Evolutionary conservation across 1,284 basidiomycete genomes (phyloP).

Genomic region (Tylopilus sp.): DNA sequence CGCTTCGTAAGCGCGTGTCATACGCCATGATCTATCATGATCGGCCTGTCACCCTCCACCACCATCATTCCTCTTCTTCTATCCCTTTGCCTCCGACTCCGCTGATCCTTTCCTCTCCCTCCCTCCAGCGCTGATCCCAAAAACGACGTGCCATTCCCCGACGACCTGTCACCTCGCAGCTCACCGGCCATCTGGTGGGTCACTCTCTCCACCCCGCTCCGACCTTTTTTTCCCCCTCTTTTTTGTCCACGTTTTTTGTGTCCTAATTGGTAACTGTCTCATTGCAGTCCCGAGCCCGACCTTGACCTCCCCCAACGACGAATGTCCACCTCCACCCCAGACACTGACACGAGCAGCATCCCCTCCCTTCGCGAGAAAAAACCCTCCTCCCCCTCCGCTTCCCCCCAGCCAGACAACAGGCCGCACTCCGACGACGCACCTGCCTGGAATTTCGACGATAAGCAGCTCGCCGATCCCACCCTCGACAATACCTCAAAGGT

Average conservation of each 20-base stretch:
- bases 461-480: constrained; percentile 26
- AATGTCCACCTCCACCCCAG: constrained; percentile 60
- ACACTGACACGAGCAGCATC: constrained; percentile 57
- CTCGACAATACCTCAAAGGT: constrained; percentile 50
- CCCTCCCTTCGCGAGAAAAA: constrained; percentile 58
- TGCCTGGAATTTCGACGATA: constrained; percentile 40
- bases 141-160: constrained; percentile 36
- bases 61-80: constrained; percentile 3
- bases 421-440: constrained; percentile 34
- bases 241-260: background rate
- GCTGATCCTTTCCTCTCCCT: constrained; percentile 10
- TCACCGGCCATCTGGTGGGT: constrained; percentile 50
- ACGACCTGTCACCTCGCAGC: constrained; percentile 46
- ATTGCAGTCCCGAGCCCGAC: constrained; percentile 38
- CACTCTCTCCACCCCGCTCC: constrained; percentile 20
- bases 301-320: constrained; percentile 51
- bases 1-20: constrained; percentile 24
- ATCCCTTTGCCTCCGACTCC: background rate
- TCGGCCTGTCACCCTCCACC: constrained; percentile 23
- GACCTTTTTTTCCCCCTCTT: constrained; percentile 13
- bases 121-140: constrained; percentile 39
- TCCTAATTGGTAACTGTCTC: constrained; percentile 15
- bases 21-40: constrained; percentile 30
- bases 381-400: constrained; percentile 45
- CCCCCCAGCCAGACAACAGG: constrained; percentile 49